phyloP scores from a whole-genome alignment of 371 early-diverging fungal genomes.

The Mucor mucedo region DNA sequence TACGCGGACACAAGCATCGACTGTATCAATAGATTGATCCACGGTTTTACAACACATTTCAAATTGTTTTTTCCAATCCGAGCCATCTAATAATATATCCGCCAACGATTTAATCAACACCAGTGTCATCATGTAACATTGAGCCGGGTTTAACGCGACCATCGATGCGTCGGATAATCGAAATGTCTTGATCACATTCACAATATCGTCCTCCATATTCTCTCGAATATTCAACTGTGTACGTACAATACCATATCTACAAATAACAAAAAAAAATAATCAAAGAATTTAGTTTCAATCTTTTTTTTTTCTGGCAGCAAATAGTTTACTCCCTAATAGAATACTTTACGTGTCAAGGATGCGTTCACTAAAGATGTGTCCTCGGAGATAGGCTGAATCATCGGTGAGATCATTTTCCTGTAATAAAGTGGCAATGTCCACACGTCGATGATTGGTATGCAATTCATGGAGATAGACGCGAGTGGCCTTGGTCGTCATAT shows the following conservation, averaged over 20 bases:
- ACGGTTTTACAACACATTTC: slow-evolving; percentile 42
- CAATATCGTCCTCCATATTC: slow-evolving; percentile 49
- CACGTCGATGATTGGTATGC: slow-evolving; percentile 16
- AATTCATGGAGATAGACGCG: slow-evolving; percentile 39
- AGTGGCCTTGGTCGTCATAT: slow-evolving; percentile 51
- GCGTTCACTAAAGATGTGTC: slow-evolving; percentile 56
- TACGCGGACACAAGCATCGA: slow-evolving; percentile 55
- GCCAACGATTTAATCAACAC: slow-evolving; percentile 49
- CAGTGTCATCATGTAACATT: slow-evolving; percentile 55
- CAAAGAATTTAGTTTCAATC: not conserved
- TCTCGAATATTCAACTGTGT: slow-evolving; percentile 38
- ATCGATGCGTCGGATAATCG: slow-evolving; percentile 46
- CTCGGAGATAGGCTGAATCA: slow-evolving; percentile 38
- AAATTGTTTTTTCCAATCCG: slow-evolving; percentile 32
- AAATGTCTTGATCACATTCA: slow-evolving; percentile 54
- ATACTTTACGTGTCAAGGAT: slow-evolving; percentile 53
- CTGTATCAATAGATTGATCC: slow-evolving; percentile 40
- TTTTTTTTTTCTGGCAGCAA: not conserved
- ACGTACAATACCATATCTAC: slow-evolving; percentile 43
- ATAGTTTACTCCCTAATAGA: not conserved
- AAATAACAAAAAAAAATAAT: not conserved
- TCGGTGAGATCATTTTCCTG: slow-evolving; percentile 27
- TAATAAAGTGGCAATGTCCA: slow-evolving; percentile 10
- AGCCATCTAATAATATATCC: slow-evolving; percentile 20
- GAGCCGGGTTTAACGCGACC: slow-evolving; percentile 44